Percentiles rank a stretch among this genome's conserved stretches.
These are phyloP conservation scores for Ganoderma lingzhi DNA, from an alignment of 1,284 basidiomycete genomes.

Conservation along the genomic window DNA sequence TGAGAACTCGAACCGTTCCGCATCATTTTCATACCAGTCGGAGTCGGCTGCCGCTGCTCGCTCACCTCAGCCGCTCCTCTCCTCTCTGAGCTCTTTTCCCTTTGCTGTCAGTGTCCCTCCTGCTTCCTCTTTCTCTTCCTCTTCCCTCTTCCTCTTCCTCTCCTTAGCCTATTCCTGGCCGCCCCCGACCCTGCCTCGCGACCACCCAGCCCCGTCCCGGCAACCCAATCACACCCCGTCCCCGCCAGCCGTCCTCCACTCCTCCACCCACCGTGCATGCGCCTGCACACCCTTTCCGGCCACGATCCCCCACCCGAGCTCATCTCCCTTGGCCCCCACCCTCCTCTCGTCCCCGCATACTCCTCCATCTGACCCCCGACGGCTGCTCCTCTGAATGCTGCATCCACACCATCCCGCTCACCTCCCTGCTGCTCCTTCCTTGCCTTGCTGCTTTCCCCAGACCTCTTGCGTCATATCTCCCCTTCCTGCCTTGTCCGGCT, in stretches of 20 bases:
- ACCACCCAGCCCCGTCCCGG: conserved; percentile 2
- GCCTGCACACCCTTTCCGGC: conserved; percentile 21
- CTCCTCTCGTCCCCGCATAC: conserved; percentile 42
- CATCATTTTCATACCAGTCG: conserved; percentile 34
- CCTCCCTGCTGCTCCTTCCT: conserved; percentile 32
- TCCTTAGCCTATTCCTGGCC: conserved; percentile 12
- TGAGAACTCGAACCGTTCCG: conserved; percentile 29
- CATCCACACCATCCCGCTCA: conserved; percentile 24
- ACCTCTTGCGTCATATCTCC: conserved; percentile 39
- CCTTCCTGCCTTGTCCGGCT: conserved; percentile 19
- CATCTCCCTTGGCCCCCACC: conserved; percentile 36
- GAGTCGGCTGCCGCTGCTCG: conserved; percentile 7
- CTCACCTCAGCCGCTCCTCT: conserved; percentile 7
- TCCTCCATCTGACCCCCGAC: conserved; percentile 22
- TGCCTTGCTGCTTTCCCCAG: conserved; percentile 28
- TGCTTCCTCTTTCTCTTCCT: conserved; percentile 8
- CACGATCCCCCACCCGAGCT: conserved; percentile 18
- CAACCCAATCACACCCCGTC: conserved; percentile 13
- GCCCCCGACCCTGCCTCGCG: conserved; percentile 4
- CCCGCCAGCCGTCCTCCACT: conserved; percentile 3
- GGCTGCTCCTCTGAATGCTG: conserved; percentile 34
- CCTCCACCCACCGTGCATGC: conserved; percentile 17
- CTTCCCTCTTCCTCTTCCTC: conserved; percentile 22
- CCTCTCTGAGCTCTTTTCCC: too few species aligned
- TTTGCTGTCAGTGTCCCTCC: too few species aligned